These are phyloP conservation scores for Trypanosoma grayi DNA, from an alignment of 208 protist species.

Conservation along the genomic window DNA sequence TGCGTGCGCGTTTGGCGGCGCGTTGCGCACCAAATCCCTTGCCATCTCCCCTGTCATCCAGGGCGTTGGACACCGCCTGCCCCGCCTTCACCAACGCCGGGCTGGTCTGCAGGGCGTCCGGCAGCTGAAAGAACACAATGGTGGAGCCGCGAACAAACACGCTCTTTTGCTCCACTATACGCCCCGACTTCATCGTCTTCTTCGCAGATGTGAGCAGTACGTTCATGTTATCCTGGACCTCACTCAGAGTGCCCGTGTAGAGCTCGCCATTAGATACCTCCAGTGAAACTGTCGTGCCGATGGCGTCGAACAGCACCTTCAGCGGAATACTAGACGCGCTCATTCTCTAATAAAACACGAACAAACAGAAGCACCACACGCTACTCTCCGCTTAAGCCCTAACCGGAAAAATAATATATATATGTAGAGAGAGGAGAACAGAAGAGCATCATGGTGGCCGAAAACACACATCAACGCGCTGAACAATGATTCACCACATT, in stretches of 20 bases:
- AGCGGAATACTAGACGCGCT: conserved; percentile 75
- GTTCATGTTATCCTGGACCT: conserved; percentile 93
- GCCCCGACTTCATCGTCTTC: conserved; percentile 69
- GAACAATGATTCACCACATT: too few relatives aligned
- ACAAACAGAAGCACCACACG: not conserved
- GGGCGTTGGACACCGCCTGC: conserved; percentile 46
- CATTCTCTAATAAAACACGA: conserved; percentile 18
- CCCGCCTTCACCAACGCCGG: conserved; percentile 69
- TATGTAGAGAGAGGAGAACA: too few relatives aligned
- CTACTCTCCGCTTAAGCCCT: too few relatives aligned
- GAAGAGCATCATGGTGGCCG: too few relatives aligned
- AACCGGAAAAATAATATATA: too few relatives aligned
- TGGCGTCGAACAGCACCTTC: conserved; percentile 93
- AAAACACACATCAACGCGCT: too few relatives aligned
- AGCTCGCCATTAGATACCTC: conserved; percentile 91
- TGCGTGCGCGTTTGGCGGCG: conserved; percentile 1
- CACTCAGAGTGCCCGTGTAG: conserved; percentile 82
- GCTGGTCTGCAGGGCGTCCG: conserved; percentile 79
- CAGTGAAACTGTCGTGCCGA: conserved; percentile 85
- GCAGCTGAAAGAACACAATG: conserved; percentile 92
- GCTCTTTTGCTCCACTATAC: conserved; percentile 51
- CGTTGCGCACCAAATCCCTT: conserved; percentile 72
- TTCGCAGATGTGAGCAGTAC: conserved; percentile 77
- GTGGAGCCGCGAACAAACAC: conserved; percentile 90
- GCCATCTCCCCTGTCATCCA: conserved; percentile 73